Evolutionary conservation across 345 rosid species (phyloP).

Genomic region (Boechera stricta): DNA sequence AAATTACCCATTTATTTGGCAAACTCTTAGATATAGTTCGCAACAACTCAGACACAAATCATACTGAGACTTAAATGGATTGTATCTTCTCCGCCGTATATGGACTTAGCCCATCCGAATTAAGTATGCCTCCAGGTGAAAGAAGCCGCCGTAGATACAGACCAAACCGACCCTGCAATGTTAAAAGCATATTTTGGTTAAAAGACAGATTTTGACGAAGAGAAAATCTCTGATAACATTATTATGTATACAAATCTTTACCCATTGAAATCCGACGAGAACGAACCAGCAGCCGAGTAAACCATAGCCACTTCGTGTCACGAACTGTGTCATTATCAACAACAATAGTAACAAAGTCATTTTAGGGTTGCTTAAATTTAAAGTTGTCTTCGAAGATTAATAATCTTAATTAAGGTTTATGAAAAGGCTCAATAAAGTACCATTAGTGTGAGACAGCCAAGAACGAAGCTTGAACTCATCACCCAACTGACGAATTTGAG

Average conservation of each 20-base stretch:
- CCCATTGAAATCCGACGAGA: constrained; percentile 84
- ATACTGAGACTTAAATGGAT: constrained; percentile 43
- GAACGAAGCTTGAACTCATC: constrained; percentile 65
- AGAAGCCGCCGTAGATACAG: constrained; percentile 63
- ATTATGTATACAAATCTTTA: constrained; percentile 42
- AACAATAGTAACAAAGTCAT: constrained; percentile 1
- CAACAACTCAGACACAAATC: constrained; percentile 17
- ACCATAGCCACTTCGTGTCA: constrained; percentile 63
- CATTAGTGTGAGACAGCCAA: constrained; percentile 64
- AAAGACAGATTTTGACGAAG: neutral
- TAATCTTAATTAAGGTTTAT: neutral
- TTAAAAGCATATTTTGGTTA: neutral
- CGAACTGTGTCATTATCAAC: constrained; percentile 50
- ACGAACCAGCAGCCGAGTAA: constrained; percentile 72
- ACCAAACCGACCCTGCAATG: constrained; percentile 65
- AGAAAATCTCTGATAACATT: neutral
- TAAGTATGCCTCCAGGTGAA: constrained; percentile 61
- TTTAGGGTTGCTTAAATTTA: constrained; percentile 12
- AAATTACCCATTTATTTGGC: constrained; percentile 5
- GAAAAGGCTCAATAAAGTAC: constrained; percentile 46
- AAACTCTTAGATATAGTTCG: neutral
- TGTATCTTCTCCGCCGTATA: constrained; percentile 46
- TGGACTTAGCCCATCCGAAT: constrained; percentile 48
- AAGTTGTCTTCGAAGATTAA: neutral
- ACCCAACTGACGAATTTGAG: constrained; percentile 69